Evolutionary conservation across 2,329 filamentous ascomycete species (phyloP).

Genomic region (Colletotrichum siamense): DNA sequence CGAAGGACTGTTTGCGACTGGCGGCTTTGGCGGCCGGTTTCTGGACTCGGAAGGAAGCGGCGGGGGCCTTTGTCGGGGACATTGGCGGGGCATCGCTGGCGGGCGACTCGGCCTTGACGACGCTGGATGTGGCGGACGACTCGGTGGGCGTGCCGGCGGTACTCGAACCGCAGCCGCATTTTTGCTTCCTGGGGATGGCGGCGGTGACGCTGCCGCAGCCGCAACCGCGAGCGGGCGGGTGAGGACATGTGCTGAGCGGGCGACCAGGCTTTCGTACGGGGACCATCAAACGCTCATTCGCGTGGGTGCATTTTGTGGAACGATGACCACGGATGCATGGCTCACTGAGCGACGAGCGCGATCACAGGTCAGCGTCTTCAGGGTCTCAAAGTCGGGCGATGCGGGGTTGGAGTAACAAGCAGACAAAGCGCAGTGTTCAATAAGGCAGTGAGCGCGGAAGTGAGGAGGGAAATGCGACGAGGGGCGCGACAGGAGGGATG

Average conservation of each 20-base stretch:
- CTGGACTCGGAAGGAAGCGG: constrained; percentile 49
- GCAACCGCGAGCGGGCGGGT: constrained; percentile 66
- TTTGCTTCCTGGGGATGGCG: constrained; percentile 64
- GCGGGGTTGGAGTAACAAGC: neutral
- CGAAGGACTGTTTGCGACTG: constrained; percentile 55
- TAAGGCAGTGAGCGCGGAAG: neutral
- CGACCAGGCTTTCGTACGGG: constrained; percentile 76
- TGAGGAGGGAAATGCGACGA: neutral
- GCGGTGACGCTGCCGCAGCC: constrained; percentile 69
- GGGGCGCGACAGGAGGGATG: neutral
- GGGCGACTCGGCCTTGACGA: constrained; percentile 27
- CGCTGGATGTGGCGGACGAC: constrained; percentile 5
- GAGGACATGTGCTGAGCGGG: constrained; percentile 73
- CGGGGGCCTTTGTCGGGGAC: constrained; percentile 38
- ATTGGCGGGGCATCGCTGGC: constrained; percentile 34
- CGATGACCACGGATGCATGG: constrained; percentile 79
- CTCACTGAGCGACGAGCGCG: constrained; percentile 52
- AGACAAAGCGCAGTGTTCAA: neutral
- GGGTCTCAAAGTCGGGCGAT: neutral
- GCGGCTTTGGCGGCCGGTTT: constrained; percentile 45
- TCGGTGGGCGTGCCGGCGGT: constrained; percentile 24
- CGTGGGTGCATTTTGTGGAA: constrained; percentile 76
- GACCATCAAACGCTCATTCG: constrained; percentile 70
- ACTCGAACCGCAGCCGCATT: constrained; percentile 55
- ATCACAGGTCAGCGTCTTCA: constrained; percentile 22